Evolutionary conservation across 2,329 filamentous ascomycete genomes (phyloP).

Genomic region (Aspergillus latus): DNA sequence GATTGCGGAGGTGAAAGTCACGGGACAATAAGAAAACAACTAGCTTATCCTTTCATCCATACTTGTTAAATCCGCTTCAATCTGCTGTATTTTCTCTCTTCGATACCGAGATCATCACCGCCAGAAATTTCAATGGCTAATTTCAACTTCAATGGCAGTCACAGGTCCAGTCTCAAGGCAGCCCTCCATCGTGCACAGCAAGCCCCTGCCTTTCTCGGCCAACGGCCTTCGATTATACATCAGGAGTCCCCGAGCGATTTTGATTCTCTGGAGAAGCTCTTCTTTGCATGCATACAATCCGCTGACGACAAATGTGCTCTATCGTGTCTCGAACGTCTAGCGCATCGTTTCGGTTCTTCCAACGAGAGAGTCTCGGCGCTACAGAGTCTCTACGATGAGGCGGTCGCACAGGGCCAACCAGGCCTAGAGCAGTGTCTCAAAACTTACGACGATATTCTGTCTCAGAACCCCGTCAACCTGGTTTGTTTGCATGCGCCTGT

Average conservation of each 20-base stretch:
- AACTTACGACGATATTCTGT: conserved; percentile 74
- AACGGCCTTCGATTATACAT: conserved; percentile 47
- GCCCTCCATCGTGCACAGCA: conserved; percentile 45
- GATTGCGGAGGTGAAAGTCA: conserved; percentile 7
- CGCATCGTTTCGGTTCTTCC: conserved; percentile 73
- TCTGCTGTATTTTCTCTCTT: background rate
- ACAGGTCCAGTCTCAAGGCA: conserved; percentile 48
- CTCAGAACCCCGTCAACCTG: conserved; percentile 74
- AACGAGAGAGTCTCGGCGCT: conserved; percentile 88
- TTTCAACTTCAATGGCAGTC: conserved; percentile 10
- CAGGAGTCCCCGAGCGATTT: conserved; percentile 77
- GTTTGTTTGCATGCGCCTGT: conserved; percentile 51
- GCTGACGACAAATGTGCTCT: conserved; percentile 78
- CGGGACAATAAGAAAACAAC: background rate
- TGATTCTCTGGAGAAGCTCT: conserved; percentile 81
- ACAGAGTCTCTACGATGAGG: conserved; percentile 79
- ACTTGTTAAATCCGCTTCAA: background rate
- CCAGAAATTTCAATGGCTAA: background rate
- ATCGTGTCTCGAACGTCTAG: conserved; percentile 71
- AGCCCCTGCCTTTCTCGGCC: conserved; percentile 41
- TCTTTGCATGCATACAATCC: conserved; percentile 79
- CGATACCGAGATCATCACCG: background rate
- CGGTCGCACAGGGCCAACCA: conserved; percentile 65
- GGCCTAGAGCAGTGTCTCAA: conserved; percentile 69
- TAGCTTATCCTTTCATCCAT: background rate